Conservation (phyloP, 352 stramenopile species). For the Globisporangium lucens region DNA sequence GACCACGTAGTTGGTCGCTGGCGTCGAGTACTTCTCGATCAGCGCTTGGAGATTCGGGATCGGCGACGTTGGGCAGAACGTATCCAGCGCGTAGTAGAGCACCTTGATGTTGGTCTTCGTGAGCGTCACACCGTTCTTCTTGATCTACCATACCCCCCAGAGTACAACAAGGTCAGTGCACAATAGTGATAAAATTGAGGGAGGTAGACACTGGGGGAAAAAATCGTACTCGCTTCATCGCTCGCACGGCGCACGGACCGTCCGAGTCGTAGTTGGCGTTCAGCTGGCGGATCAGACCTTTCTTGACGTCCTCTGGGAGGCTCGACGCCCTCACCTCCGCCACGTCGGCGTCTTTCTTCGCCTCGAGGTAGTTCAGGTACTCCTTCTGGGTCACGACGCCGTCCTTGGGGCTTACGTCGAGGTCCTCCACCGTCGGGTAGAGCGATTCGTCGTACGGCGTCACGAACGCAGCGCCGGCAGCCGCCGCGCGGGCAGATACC, state of each 20-base stretch:
- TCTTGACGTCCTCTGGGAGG: constrained; percentile 36
- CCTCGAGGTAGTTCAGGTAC: constrained; percentile 32
- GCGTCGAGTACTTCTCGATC: constrained; percentile 25
- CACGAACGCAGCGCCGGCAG: constrained; percentile 30
- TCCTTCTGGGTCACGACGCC: constrained; percentile 32
- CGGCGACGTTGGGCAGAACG: constrained; percentile 22
- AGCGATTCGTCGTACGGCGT: constrained; percentile 28
- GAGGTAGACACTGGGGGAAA: background rate
- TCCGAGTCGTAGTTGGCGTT: constrained; percentile 39
- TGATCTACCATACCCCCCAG: constrained; percentile 10
- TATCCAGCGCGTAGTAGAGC: constrained; percentile 23
- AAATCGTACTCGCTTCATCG: constrained; percentile 34
- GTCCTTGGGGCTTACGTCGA: constrained; percentile 34
- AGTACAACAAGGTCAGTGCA: constrained; percentile 4
- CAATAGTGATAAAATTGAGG: background rate
- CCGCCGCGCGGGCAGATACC: constrained; percentile 22
- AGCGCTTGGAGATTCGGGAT: constrained; percentile 27
- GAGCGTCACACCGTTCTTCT: constrained; percentile 5
- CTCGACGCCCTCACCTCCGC: constrained; percentile 24
- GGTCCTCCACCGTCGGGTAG: constrained; percentile 35
- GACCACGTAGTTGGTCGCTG: background rate
- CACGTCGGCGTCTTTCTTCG: constrained; percentile 22
- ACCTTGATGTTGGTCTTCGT: constrained; percentile 19
- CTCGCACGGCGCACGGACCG: constrained; percentile 29
- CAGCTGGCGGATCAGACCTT: constrained; percentile 32